Conservation (phyloP, 306 rosid species). For the Coriaria nepalensis region DNA sequence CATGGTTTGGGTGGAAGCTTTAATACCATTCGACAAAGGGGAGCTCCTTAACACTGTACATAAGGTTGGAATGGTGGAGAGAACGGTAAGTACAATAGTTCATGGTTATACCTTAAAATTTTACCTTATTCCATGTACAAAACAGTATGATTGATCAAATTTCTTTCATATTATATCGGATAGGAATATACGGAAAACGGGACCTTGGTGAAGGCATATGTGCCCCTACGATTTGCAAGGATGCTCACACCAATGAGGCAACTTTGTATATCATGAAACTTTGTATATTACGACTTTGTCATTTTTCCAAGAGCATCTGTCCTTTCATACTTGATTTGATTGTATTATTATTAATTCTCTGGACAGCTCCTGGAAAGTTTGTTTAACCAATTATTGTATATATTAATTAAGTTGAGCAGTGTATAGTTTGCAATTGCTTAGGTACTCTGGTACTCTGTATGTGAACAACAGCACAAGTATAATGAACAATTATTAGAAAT, state of each 20-base stretch:
- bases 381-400: too few species aligned
- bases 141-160: too few species aligned
- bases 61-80: conserved; percentile 91
- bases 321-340: too few species aligned
- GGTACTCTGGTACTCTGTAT: too few species aligned
- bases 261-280: conserved; percentile 43
- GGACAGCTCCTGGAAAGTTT: too few species aligned
- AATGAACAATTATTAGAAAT: too few species aligned
- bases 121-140: background rate
- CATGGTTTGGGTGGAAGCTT: conserved; percentile 97
- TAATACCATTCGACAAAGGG: conserved; percentile 83
- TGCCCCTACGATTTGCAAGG: conserved; percentile 91
- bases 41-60: conserved; percentile 88
- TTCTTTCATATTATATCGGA: background rate
- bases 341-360: too few species aligned
- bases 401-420: too few species aligned
- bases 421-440: too few species aligned
- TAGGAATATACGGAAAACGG: conserved; percentile 84
- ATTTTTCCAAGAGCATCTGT: background rate
- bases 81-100: conserved; percentile 77
- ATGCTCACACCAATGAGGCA: conserved; percentile 90
- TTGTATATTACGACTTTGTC: conserved; percentile 32
- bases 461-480: too few species aligned
- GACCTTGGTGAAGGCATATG: conserved; percentile 75
- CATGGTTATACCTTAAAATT: conserved; percentile 4